Percentiles rank a stretch among this genome's conserved stretches.
Evolutionary conservation across 2,329 filamentous ascomycete species (phyloP).

Genomic region (Purpureocillium takamizusanense): DNA sequence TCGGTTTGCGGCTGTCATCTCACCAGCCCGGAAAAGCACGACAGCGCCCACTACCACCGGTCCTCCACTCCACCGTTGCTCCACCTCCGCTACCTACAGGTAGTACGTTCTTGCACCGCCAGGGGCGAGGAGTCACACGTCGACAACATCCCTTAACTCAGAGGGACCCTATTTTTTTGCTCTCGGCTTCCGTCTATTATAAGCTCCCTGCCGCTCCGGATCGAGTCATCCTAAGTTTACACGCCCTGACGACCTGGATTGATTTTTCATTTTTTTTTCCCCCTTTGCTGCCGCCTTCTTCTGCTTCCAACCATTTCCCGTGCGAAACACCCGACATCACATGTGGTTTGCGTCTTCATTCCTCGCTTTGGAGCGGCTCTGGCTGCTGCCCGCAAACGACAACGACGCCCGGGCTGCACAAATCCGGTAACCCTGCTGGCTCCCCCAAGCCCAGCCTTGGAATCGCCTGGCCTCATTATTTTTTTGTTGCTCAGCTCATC

Average conservation of each 20-base stretch:
- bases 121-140: constrained; percentile 4
- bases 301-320: no score
- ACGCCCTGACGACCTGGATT: background rate
- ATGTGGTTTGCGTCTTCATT: background rate
- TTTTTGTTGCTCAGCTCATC: no score
- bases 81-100: constrained; percentile 4
- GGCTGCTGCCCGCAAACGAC: background rate
- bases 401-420: background rate
- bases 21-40: constrained; percentile 1
- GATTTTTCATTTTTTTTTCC: no score
- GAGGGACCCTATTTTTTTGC: background rate
- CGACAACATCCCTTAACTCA: background rate
- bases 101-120: constrained; percentile 2
- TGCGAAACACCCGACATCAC: no score
- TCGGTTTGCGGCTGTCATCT: constrained; percentile 9
- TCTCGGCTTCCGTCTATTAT: background rate
- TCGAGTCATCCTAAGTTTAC: background rate
- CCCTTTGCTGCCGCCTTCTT: no score
- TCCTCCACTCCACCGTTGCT: background rate
- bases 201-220: background rate
- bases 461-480: no score
- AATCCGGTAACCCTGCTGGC: background rate
- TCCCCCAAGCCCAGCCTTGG: no score
- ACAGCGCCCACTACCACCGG: background rate
- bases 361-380: constrained; percentile 1